These are phyloP conservation scores for Viola odorata DNA, from an alignment of 345 rosid genomes.

Conservation along the genomic window DNA sequence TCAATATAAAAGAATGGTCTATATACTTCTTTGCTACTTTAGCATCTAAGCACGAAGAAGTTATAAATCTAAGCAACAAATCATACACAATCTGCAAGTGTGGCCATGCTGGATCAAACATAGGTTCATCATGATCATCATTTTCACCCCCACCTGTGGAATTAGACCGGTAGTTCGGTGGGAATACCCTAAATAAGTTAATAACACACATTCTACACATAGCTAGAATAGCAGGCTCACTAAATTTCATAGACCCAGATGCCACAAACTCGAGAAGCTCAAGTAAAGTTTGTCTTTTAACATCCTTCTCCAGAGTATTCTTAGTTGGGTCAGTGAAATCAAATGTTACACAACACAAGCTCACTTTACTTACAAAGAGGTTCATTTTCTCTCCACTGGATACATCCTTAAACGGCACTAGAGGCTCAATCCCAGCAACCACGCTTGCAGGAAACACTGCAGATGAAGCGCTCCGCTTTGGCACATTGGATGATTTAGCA, in stretches of 20 bases:
- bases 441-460: conserved; percentile 74
- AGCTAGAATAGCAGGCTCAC: conserved; percentile 67
- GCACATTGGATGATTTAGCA: conserved; percentile 12
- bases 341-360: conserved; percentile 81
- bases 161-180: conserved; percentile 57
- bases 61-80: conserved; percentile 65
- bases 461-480: conserved; percentile 53
- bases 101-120: conserved; percentile 85
- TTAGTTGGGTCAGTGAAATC: conserved; percentile 72
- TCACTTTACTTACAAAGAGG: conserved; percentile 79
- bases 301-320: conserved; percentile 68
- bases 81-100: conserved; percentile 86
- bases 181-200: conserved; percentile 67
- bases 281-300: conserved; percentile 67
- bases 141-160: conserved; percentile 35
- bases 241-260: conserved; percentile 55
- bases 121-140: conserved; percentile 60
- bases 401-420: conserved; percentile 77
- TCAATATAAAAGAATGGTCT: conserved; percentile 72
- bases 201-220: conserved; percentile 89
- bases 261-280: conserved; percentile 73
- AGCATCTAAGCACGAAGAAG: conserved; percentile 61
- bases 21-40: conserved; percentile 74
- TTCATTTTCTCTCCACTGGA: conserved; percentile 61
- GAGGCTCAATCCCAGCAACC: conserved; percentile 76